phyloP scores from a whole-genome alignment of 225 moss, liverwort and hornwort species.

The Sphagnum tenellum region DNA sequence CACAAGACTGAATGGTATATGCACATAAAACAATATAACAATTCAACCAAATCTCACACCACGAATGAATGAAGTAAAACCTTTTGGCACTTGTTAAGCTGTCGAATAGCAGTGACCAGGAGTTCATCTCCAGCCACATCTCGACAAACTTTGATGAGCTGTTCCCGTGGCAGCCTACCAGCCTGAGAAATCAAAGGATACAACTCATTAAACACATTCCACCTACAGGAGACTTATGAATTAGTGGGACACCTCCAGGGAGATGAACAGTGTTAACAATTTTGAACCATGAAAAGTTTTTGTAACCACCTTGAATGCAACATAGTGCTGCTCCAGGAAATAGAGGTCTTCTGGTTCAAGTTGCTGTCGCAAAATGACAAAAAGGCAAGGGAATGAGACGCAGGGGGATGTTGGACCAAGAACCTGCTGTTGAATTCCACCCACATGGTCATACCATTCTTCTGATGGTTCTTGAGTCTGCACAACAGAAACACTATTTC shows the following conservation, averaged over 20 bases:
- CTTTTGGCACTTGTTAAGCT: conserved; percentile 38
- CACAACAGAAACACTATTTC: background rate
- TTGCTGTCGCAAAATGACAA: conserved; percentile 21
- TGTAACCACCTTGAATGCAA: conserved; percentile 27
- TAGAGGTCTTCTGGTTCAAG: conserved; percentile 13
- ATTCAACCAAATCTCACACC: background rate
- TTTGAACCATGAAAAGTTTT: background rate
- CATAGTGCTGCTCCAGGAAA: conserved; percentile 13
- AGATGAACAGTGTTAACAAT: background rate
- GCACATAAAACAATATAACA: background rate
- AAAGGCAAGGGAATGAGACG: conserved; percentile 27
- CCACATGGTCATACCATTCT: conserved; percentile 7
- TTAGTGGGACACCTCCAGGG: background rate
- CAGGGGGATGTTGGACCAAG: conserved; percentile 31
- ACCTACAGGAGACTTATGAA: too few species aligned
- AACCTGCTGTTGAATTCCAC: conserved; percentile 3
- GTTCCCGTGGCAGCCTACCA: conserved; percentile 16
- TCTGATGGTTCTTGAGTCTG: conserved; percentile 17
- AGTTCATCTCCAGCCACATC: conserved; percentile 28
- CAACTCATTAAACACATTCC: too few species aligned
- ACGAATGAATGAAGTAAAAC: background rate
- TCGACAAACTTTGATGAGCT: conserved; percentile 26
- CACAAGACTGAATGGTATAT: background rate
- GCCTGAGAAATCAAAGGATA: conserved; percentile 17
- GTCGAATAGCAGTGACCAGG: conserved; percentile 33